phyloP scores from a whole-genome alignment of 1,284 basidiomycete genomes.

The Athelia psychrophila region DNA sequence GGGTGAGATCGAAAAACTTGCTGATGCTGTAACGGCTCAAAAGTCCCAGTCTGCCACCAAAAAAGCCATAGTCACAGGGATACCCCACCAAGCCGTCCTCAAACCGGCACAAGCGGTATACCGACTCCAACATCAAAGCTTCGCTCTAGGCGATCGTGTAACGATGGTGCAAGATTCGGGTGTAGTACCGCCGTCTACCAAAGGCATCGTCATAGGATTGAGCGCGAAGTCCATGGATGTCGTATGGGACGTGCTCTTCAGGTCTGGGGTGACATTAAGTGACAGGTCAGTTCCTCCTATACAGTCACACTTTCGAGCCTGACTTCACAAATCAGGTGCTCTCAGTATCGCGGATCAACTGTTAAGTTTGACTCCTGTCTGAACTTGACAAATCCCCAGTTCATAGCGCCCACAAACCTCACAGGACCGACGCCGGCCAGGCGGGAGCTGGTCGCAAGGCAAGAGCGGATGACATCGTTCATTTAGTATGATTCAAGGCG shows the following conservation, averaged over 20 bases:
- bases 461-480: too few species aligned
- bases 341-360: slow-evolving; percentile 84
- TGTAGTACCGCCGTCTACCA: slow-evolving; percentile 88
- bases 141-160: slow-evolving; percentile 92
- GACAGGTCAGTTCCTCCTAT: slow-evolving; percentile 57
- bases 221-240: slow-evolving; percentile 89
- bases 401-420: slow-evolving; percentile 68
- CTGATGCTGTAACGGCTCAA: slow-evolving; percentile 61
- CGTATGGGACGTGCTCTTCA: slow-evolving; percentile 95
- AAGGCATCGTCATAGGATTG: slow-evolving; percentile 92
- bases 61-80: slow-evolving; percentile 86
- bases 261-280: slow-evolving; percentile 88
- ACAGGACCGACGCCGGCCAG: slow-evolving; percentile 39
- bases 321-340: slow-evolving; percentile 63
- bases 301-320: slow-evolving; percentile 1
- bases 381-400: slow-evolving; percentile 83
- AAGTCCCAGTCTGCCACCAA: slow-evolving; percentile 70
- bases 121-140: slow-evolving; percentile 89
- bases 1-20: slow-evolving; percentile 72
- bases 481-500: too few species aligned
- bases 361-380: slow-evolving; percentile 84
- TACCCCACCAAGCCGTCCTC: slow-evolving; percentile 92
- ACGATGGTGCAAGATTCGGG: slow-evolving; percentile 95
- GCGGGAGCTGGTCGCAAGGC: too few species aligned
- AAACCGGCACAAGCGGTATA: slow-evolving; percentile 92